Evolutionary conservation across 805 yeast genomes (phyloP).

Genomic region (Yamadazyma olivae): DNA sequence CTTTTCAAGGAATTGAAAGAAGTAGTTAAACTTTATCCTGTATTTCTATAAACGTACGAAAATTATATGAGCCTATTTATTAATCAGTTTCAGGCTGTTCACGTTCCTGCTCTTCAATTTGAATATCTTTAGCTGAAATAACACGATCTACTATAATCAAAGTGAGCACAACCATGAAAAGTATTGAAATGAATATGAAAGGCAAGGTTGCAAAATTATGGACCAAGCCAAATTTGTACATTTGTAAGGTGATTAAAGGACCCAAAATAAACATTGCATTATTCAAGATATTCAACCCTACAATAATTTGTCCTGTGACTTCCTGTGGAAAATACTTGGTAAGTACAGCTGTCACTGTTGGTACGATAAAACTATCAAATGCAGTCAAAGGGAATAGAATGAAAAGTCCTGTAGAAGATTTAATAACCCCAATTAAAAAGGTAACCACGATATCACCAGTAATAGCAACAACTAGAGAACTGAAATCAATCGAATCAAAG

Average conservation of each 20-base stretch:
- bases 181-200: slow-evolving; percentile 1
- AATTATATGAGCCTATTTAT: too few relatives aligned
- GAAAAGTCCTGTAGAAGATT: slow-evolving; percentile 46
- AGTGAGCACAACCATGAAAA: neutral
- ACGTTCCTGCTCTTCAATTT: too few relatives aligned
- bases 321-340: slow-evolving; percentile 52
- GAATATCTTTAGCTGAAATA: neutral
- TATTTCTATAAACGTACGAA: too few relatives aligned
- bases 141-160: neutral
- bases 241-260: slow-evolving; percentile 1
- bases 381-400: slow-evolving; percentile 24
- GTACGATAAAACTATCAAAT: slow-evolving; percentile 48
- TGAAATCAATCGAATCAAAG: slow-evolving; percentile 10
- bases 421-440: neutral
- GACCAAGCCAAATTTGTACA: slow-evolving; percentile 8
- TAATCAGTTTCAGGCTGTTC: too few relatives aligned
- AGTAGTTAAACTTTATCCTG: too few relatives aligned
- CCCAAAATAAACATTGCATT: neutral
- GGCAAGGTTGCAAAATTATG: slow-evolving; percentile 6
- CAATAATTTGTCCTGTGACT: slow-evolving; percentile 13
- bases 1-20: too few relatives aligned
- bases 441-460: neutral
- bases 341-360: slow-evolving; percentile 54
- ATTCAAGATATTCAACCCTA: slow-evolving; percentile 2
- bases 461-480: slow-evolving; percentile 1